Base-by-base conservation (phyloP, 306 rosid species). In the Trifolium dubium region DNA sequence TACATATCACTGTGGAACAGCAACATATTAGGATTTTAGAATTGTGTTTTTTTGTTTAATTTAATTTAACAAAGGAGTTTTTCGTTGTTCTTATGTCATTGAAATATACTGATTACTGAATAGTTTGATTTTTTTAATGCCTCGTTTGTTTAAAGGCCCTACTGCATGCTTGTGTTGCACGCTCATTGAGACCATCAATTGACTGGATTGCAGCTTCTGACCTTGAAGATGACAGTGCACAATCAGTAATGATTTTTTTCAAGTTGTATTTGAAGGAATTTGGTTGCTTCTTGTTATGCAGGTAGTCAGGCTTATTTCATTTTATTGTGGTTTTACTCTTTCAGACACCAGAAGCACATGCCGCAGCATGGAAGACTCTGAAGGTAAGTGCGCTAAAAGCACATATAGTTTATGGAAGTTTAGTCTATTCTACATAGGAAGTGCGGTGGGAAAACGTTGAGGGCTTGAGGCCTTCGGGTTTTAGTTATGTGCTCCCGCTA, bases 151-250 rank as follows among this genome's bases (percentile, higher is more conserved):
- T 75, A 72, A 81, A 94, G 99, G 99, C 99, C 81, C 96, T 94
- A 83, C 87, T 94, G 75, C 99, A 94, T 90, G 99, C 99, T 46
- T 89, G 96, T 35, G 83, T 88, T 72, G 93, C 97, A 14, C 84
- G 95, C 82, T 94, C 89, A 50, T 78, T 94, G 78, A 90, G 69
- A 86, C 97, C 99, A 74, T 82, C 92, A 64, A 90, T 94, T 75
- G 99, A 87, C 71, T 94, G 99, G 99, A 92, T 94, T 83, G 99
- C 99, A 17, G 98, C 99, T 77, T 88, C 99, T 72, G 98, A 94
- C 81, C 95, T 94, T 73, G 99, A 94, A 89, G 99, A 92, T 55
- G 98, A 92, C 31, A 87, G 89, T 81, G 91, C 93, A 67, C 47
- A 83, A 83, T 77, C 76, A 81, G 99, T 94, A 92, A 41, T 68